Evolutionary conservation across 495 filamentous ascomycete genomes (phyloP).

Genomic region (Aspergillus panamensis): DNA sequence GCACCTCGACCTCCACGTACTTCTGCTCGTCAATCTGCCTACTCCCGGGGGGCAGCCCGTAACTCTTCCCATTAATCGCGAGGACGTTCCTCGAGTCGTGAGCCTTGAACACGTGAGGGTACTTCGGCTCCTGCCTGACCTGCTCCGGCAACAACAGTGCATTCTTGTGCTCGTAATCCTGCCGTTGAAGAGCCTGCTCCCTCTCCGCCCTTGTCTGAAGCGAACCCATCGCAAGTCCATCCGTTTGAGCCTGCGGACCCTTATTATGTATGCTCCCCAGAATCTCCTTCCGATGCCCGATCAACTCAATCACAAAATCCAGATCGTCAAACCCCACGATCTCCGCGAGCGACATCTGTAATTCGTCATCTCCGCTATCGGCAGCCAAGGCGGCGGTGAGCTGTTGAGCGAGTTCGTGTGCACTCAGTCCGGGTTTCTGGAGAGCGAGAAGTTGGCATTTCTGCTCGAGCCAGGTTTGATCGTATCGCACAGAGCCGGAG

Average conservation of each 20-base stretch:
- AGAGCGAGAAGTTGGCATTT: slow-evolving; percentile 59
- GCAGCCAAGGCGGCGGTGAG: slow-evolving; percentile 64
- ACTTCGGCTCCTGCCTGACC: slow-evolving; percentile 60
- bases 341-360: slow-evolving; percentile 87
- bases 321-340: slow-evolving; percentile 89
- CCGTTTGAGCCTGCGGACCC: slow-evolving; percentile 37
- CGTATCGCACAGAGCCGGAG: slow-evolving; percentile 28
- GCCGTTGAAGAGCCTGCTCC: slow-evolving; percentile 66
- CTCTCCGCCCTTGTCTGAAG: slow-evolving; percentile 74
- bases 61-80: slow-evolving; percentile 69
- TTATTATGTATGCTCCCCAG: slow-evolving; percentile 29
- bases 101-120: slow-evolving; percentile 88
- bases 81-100: slow-evolving; percentile 81
- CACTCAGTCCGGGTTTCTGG: slow-evolving; percentile 59
- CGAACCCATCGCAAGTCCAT: slow-evolving; percentile 50
- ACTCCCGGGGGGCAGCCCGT: slow-evolving; percentile 66
- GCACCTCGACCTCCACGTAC: slow-evolving; percentile 86
- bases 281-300: slow-evolving; percentile 68
- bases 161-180: slow-evolving; percentile 80
- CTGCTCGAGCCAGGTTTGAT: slow-evolving; percentile 58
- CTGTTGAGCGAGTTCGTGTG: slow-evolving; percentile 63
- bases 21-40: slow-evolving; percentile 58
- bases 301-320: slow-evolving; percentile 81
- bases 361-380: slow-evolving; percentile 68
- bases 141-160: slow-evolving; percentile 60